phyloP scores from a whole-genome alignment of 2,329 filamentous ascomycete species.

The Cladosporium halotolerans region DNA sequence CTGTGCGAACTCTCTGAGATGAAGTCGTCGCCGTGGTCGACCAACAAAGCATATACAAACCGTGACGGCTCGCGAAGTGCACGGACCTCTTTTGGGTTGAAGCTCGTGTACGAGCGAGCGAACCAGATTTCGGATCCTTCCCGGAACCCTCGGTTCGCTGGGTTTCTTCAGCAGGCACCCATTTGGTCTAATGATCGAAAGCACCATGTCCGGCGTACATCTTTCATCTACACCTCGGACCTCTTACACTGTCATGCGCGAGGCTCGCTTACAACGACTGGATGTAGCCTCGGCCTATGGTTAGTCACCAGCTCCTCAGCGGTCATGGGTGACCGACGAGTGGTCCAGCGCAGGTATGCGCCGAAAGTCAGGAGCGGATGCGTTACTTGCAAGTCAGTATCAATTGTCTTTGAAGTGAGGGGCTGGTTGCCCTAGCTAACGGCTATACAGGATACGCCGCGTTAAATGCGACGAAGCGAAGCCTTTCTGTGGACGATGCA shows the following conservation, averaged over 20 bases:
- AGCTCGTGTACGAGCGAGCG: not conserved
- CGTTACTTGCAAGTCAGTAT: slow-evolving; percentile 50
- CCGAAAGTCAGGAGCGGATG: slow-evolving; percentile 37
- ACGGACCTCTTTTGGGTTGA: not conserved
- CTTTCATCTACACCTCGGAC: not conserved
- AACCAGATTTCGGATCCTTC: slow-evolving; percentile 6
- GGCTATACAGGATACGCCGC: slow-evolving; percentile 40
- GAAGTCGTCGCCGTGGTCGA: no score
- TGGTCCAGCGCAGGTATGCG: slow-evolving; percentile 11
- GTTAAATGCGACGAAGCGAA: slow-evolving; percentile 28
- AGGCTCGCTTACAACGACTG: not conserved
- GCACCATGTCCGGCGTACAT: not conserved
- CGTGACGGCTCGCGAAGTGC: not conserved
- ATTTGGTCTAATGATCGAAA: not conserved
- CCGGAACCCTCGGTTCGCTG: not conserved
- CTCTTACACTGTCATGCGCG: not conserved
- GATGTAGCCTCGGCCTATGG: not conserved
- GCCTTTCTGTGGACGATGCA: slow-evolving; percentile 48
- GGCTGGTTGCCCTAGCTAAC: not conserved
- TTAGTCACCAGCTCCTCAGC: not conserved
- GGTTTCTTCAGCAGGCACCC: not conserved
- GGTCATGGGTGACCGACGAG: slow-evolving; percentile 6
- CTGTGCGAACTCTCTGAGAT: no score
- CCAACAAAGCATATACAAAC: no score
- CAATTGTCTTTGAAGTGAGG: not conserved